Base-by-base conservation (phyloP, 2,329 filamentous ascomycete species). In the Emmonsia crescens region DNA sequence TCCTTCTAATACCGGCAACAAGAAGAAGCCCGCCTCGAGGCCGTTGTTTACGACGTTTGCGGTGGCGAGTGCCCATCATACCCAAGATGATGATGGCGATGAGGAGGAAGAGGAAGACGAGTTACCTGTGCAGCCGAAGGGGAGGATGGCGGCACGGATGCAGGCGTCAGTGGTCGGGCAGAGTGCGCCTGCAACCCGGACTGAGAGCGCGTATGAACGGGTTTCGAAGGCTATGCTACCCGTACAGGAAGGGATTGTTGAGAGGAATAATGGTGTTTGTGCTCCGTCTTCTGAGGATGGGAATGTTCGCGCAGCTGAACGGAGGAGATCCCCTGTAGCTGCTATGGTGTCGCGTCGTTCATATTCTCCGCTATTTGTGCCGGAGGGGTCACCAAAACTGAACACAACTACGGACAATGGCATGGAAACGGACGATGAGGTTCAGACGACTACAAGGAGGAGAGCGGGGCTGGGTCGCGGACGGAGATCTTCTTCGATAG, bases 81-180 rank as follows among this genome's bases (percentile, higher is more conserved):
- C 40, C 5, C 38, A 24, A 33, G 33, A 55, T 33, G 12, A 60
- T 27, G 46, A 49, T 10, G 42, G 21, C 5, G n/a, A 68, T 19
- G 69, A 71, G 2, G 72, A 75, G 1, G 77, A 80, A n/a, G 79
- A 80, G n/a, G 77, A 80, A 40, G 77, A 78, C 14, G 67, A 66
- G 16, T 24, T 67, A 38, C 66, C 74, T 36, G 75, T 82, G 56
- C 73, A 80, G 52, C 87, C 87, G 0, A 80, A 82, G 60, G 86
- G 87, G 29, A 82, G 83, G 59, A 78, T 89, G 66, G 86, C 86
- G 14, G 80, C 86, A 19, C 80, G 84, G 59, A 85, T 91, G 80
- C 80, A 67, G 36, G 63, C 66, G 14, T 66, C 70, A 36, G 67
- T 70, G 44, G 67, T 71, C 14, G 10, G n/a, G 44, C 21, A 40